Evolutionary conservation across 2,329 filamentous ascomycete genomes (phyloP).

Genomic region (Nothophoma quercina): DNA sequence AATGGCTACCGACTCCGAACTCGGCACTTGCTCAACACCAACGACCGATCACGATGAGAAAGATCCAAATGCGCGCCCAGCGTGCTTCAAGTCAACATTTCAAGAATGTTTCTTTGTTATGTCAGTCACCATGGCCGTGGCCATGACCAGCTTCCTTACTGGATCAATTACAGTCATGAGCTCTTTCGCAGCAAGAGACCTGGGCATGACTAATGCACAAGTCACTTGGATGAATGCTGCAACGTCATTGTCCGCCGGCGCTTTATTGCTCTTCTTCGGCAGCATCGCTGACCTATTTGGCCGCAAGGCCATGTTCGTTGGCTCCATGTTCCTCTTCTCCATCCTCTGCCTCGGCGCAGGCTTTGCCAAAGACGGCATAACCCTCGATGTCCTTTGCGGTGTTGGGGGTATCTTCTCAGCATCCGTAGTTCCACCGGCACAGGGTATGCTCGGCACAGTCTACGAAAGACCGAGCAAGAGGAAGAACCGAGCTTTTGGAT

Average conservation of each 20-base stretch:
- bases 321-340: slow-evolving; percentile 66
- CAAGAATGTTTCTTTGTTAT: slow-evolving; percentile 72
- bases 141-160: slow-evolving; percentile 66
- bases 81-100: slow-evolving; percentile 67
- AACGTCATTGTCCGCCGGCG: slow-evolving; percentile 68
- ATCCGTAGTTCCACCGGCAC: slow-evolving; percentile 68
- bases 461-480: slow-evolving; percentile 67
- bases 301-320: slow-evolving; percentile 67
- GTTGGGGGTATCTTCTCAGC: slow-evolving; percentile 66
- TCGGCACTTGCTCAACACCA: slow-evolving; percentile 26
- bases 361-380: slow-evolving; percentile 66
- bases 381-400: slow-evolving; percentile 69
- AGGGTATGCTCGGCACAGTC: slow-evolving; percentile 69
- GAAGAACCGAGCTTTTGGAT: slow-evolving; percentile 72
- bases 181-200: slow-evolving; percentile 65
- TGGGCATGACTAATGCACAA: slow-evolving; percentile 70
- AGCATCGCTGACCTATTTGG: slow-evolving; percentile 72
- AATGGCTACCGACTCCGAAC: slow-evolving; percentile 26
- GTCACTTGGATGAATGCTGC: slow-evolving; percentile 73
- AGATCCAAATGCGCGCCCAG: slow-evolving; percentile 55
- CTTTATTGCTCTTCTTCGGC: slow-evolving; percentile 72
- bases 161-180: slow-evolving; percentile 69
- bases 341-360: slow-evolving; percentile 65
- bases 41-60: slow-evolving; percentile 33
- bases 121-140: slow-evolving; percentile 72